Evolutionary conservation across 2,329 filamentous ascomycete genomes (phyloP).

Genomic region (Curvularia sp.): DNA sequence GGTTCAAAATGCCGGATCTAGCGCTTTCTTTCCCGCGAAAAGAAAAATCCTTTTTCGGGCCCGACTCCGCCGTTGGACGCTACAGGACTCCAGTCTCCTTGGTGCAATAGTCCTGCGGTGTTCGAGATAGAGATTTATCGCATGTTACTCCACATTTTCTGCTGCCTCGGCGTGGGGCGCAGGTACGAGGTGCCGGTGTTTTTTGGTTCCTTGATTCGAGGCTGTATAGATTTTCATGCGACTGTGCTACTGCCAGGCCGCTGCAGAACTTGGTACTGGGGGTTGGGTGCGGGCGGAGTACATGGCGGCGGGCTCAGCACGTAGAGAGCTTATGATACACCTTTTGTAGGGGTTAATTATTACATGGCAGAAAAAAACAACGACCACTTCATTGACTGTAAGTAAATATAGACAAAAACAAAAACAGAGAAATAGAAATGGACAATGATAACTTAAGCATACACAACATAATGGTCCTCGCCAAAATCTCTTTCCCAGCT

Average conservation of each 20-base stretch:
- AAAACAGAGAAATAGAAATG: background rate
- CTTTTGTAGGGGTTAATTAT: background rate
- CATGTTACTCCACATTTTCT: background rate
- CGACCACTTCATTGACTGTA: background rate
- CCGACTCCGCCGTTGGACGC: background rate
- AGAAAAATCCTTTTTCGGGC: background rate
- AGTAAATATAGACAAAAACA: background rate
- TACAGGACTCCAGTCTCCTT: background rate
- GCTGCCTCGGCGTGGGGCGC: background rate
- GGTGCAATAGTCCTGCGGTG: background rate
- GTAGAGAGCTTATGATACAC: background rate
- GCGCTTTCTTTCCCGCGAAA: background rate
- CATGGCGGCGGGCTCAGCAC: background rate
- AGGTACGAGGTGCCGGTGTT: background rate
- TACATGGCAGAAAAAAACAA: background rate
- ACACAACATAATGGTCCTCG: background rate
- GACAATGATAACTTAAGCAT: background rate
- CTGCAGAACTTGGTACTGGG: background rate
- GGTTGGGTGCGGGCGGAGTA: background rate
- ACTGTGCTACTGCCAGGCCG: background rate
- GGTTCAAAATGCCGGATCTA: slow-evolving; percentile 5
- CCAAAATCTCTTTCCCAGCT: background rate
- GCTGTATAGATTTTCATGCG: background rate
- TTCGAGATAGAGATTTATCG: background rate
- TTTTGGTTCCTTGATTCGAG: background rate